Evolutionary conservation across 129 eudicot species (phyloP).

Genomic region (Lactuca sativa): DNA sequence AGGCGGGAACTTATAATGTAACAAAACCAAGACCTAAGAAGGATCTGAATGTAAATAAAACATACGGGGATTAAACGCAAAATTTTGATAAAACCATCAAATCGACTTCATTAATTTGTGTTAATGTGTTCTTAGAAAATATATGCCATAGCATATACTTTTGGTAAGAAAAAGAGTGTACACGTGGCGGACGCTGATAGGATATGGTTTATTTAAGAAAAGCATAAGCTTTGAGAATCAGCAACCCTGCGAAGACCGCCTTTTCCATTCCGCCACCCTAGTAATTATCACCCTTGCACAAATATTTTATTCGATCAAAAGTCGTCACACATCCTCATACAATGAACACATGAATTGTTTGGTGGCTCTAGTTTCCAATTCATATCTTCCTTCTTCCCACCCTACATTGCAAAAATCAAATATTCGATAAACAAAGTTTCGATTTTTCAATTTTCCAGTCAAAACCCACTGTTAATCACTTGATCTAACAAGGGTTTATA

Average conservation of each 20-base stretch:
- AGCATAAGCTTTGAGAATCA: constrained; percentile 19
- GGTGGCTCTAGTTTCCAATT: constrained; percentile 11
- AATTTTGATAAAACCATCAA: no score
- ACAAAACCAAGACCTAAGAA: no score
- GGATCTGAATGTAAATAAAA: no score
- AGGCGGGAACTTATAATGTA: no score
- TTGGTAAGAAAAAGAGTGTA: neutral
- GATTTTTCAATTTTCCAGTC: neutral
- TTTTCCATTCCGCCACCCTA: constrained; percentile 28
- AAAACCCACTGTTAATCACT: neutral
- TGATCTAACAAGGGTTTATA: constrained; percentile 1
- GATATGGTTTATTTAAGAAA: neutral
- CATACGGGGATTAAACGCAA: no score
- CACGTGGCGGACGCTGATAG: constrained; percentile 19
- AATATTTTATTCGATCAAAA: constrained; percentile 17
- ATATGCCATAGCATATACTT: neutral
- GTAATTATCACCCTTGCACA: constrained; percentile 3
- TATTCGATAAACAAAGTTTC: neutral
- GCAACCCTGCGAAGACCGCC: constrained; percentile 23
- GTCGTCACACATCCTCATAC: constrained; percentile 25
- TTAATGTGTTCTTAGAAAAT: neutral
- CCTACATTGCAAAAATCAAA: neutral
- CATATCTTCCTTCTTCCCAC: neutral
- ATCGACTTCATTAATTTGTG: no score
- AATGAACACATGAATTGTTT: constrained; percentile 16